Percentiles rank a stretch among this genome's conserved stretches.
These are phyloP conservation scores for Mariannaea sp. DNA, from an alignment of 2,329 filamentous ascomycete genomes.

Conservation along the genomic window DNA sequence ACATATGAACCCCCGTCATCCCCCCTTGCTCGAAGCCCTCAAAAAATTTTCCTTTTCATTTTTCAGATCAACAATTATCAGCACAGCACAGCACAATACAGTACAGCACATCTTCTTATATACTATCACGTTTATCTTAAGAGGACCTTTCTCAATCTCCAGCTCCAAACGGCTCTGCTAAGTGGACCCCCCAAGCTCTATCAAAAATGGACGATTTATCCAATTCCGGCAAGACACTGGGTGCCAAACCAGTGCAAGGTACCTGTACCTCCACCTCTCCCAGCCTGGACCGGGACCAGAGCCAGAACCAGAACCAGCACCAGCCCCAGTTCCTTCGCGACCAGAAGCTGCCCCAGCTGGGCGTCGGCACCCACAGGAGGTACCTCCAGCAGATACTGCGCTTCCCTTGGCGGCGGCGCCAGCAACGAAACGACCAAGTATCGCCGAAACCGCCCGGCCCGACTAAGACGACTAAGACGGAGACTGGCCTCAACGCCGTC, in stretches of 20 bases:
- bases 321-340: too few relatives aligned
- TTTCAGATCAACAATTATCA: background rate
- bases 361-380: slow-evolving; percentile 10
- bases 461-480: slow-evolving; percentile 21
- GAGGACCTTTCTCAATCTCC: too few relatives aligned
- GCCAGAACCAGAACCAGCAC: slow-evolving; percentile 23
- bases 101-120: background rate
- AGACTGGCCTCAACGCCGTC: slow-evolving; percentile 35
- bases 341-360: background rate
- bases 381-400: slow-evolving; percentile 17
- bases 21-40: background rate
- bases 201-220: slow-evolving; percentile 14
- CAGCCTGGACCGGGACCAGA: too few relatives aligned
- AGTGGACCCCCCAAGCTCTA: slow-evolving; percentile 10
- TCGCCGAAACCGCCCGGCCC: slow-evolving; percentile 36
- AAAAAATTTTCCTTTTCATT: background rate
- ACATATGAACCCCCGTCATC: slow-evolving; percentile 10
- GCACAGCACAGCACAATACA: background rate
- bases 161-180: background rate
- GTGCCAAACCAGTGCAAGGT: slow-evolving; percentile 29
- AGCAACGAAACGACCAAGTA: slow-evolving; percentile 24
- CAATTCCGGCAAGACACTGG: slow-evolving; percentile 21
- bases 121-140: background rate
- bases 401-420: slow-evolving; percentile 23
- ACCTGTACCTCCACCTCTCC: slow-evolving; percentile 5